Percentiles rank a stretch among this genome's conserved stretches.
phyloP scores from a whole-genome alignment of 768 basidiomycete species.

The Royoungia palumana region DNA sequence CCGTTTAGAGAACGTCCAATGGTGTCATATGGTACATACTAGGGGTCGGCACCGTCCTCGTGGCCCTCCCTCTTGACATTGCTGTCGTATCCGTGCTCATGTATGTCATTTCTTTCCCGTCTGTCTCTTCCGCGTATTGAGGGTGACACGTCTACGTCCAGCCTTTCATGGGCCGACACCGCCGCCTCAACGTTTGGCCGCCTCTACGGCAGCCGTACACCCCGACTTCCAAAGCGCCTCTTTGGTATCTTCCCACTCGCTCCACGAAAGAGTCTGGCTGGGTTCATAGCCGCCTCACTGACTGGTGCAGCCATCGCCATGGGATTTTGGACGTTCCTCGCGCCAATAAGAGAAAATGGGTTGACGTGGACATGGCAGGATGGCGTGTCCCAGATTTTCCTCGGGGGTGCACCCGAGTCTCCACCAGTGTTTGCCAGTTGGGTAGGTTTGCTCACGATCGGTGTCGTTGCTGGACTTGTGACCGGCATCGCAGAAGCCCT shows the following conservation, averaged over 20 bases:
- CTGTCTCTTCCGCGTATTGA: background rate
- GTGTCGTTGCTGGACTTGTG: slow-evolving; percentile 68
- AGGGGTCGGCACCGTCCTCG: slow-evolving; percentile 75
- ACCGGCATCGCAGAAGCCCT: slow-evolving; percentile 87
- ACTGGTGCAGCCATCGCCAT: slow-evolving; percentile 67
- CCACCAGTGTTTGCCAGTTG: slow-evolving; percentile 21
- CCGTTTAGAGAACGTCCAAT: slow-evolving; percentile 55
- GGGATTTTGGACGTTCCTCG: slow-evolving; percentile 70
- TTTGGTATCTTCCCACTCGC: slow-evolving; percentile 62
- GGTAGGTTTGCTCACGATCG: slow-evolving; percentile 52
- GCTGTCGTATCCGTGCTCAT: slow-evolving; percentile 89
- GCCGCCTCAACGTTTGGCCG: slow-evolving; percentile 90
- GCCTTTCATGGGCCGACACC: slow-evolving; percentile 95
- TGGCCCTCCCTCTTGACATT: slow-evolving; percentile 78
- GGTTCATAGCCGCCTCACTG: slow-evolving; percentile 72
- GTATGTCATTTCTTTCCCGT: slow-evolving; percentile 43
- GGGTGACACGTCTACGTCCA: slow-evolving; percentile 26
- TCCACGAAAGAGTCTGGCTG: slow-evolving; percentile 79
- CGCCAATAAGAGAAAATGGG: slow-evolving; percentile 41
- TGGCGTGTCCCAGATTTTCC: slow-evolving; percentile 40
- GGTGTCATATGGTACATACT: slow-evolving; percentile 89
- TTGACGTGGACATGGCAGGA: slow-evolving; percentile 57
- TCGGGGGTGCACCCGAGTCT: slow-evolving; percentile 1
- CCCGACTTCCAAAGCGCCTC: slow-evolving; percentile 50
- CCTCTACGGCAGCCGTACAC: slow-evolving; percentile 71